Conservation (phyloP, 2,329 filamentous ascomycete species). For the Rutstroemia sp. region DNA sequence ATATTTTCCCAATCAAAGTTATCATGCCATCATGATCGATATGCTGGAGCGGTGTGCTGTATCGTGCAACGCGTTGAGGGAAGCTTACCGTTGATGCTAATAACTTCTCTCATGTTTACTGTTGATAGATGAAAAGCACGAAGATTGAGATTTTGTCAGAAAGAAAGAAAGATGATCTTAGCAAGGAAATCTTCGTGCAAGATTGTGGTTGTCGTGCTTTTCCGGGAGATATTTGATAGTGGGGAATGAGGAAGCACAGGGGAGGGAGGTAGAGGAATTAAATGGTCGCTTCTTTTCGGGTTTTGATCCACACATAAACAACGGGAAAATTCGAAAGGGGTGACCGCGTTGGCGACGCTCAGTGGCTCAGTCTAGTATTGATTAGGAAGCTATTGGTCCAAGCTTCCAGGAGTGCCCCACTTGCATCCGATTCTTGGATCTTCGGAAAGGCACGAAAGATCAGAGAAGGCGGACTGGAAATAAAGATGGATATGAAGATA, state of each 20-base stretch:
- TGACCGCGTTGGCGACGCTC: neutral
- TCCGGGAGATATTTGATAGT: constrained; percentile 15
- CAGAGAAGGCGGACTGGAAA: neutral
- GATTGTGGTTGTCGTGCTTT: constrained; percentile 12
- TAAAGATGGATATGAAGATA: neutral
- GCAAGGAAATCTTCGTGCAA: constrained; percentile 9
- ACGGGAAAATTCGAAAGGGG: constrained; percentile 7
- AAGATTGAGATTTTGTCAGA: constrained; percentile 2
- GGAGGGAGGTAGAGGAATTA: constrained; percentile 12
- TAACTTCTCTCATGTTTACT: constrained; percentile 92
- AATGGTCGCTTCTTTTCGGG: constrained; percentile 6
- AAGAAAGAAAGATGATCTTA: constrained; percentile 8
- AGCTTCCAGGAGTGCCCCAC: constrained; percentile 2
- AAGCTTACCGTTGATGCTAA: constrained; percentile 90
- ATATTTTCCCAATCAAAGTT: constrained; percentile 13
- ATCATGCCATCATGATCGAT: constrained; percentile 8
- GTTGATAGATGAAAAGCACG: constrained; percentile 21
- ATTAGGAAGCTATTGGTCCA: constrained; percentile 2
- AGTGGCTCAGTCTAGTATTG: neutral
- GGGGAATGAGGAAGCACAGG: constrained; percentile 14
- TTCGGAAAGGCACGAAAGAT: neutral
- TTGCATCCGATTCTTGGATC: neutral
- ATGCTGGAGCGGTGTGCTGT: constrained; percentile 33
- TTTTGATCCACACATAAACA: constrained; percentile 5
- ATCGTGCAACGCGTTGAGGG: constrained; percentile 25